phyloP scores from a whole-genome alignment of 805 yeast species.

The Metschnikowia reukaufii region DNA sequence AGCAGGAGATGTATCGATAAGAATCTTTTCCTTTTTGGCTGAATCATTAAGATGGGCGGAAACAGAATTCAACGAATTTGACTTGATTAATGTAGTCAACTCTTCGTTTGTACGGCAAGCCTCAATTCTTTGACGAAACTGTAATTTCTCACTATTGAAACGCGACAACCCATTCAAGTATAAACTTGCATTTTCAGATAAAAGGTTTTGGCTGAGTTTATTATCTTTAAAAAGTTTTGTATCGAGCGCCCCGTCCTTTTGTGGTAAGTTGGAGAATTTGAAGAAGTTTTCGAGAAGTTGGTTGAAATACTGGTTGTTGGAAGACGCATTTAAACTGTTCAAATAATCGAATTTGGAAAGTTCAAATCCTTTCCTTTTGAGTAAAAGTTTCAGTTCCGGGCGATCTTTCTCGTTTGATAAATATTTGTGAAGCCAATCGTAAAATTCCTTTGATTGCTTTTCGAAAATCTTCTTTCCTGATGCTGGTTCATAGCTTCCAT shows the following conservation, averaged over 20 bases:
- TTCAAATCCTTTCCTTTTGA: conserved; percentile 41
- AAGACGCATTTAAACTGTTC: conserved; percentile 37
- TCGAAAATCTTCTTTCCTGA: conserved; percentile 37
- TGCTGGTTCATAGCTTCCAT: conserved; percentile 23
- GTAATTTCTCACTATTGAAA: conserved; percentile 42
- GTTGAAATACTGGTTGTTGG: conserved; percentile 42
- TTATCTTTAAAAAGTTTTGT: conserved; percentile 17
- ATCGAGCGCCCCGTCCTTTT: conserved; percentile 14
- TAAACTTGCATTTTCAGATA: conserved; percentile 27
- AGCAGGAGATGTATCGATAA: conserved; percentile 1
- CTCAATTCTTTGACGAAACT: conserved; percentile 42
- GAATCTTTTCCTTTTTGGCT: neutral
- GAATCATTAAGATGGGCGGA: neutral
- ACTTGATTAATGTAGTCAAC: conserved; percentile 32
- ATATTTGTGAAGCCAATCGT: conserved; percentile 45
- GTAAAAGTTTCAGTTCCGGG: conserved; percentile 39
- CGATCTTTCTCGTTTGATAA: conserved; percentile 44
- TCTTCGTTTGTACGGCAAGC: conserved; percentile 42
- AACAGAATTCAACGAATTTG: conserved; percentile 25
- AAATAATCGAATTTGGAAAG: conserved; percentile 47
- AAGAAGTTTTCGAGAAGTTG: conserved; percentile 37
- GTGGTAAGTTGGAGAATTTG: conserved; percentile 29
- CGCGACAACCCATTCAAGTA: conserved; percentile 36
- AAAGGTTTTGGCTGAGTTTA: conserved; percentile 19
- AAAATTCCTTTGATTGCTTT: conserved; percentile 41